A percentile compares a stretch with the other conserved stretches of the same genome.
Evolutionary conservation across 2,329 filamentous ascomycete species (phyloP).

Genomic region (Xylaria sp.): DNA sequence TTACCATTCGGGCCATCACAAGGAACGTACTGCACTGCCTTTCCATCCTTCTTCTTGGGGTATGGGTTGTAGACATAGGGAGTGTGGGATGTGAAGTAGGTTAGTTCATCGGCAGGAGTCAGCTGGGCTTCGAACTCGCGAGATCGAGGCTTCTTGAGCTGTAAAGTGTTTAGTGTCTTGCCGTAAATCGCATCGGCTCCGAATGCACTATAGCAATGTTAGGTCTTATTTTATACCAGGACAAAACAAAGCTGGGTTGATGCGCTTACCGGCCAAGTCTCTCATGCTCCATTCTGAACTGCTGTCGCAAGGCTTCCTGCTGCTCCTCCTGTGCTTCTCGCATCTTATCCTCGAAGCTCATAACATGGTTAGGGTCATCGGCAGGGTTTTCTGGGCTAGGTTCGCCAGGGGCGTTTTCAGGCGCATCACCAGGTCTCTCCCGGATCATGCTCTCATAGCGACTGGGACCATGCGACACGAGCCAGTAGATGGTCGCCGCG

Average conservation of each 20-base stretch:
- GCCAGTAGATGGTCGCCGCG: constrained; percentile 39
- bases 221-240: constrained; percentile 23
- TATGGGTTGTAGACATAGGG: constrained; percentile 64
- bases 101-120: constrained; percentile 30
- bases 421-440: constrained; percentile 1
- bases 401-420: constrained; percentile 5
- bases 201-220: constrained; percentile 34
- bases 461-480: constrained; percentile 37
- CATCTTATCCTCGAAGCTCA: constrained; percentile 29
- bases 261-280: constrained; percentile 33
- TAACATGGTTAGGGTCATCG: constrained; percentile 10
- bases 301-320: constrained; percentile 29
- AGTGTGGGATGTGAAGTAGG: constrained; percentile 40
- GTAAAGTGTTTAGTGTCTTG: constrained; percentile 47
- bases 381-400: background rate
- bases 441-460: constrained; percentile 13
- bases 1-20: constrained; percentile 61
- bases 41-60: constrained; percentile 61
- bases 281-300: constrained; percentile 39
- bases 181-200: constrained; percentile 52
- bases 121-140: constrained; percentile 31
- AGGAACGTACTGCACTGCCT: constrained; percentile 51
- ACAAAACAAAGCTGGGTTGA: background rate
- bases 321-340: constrained; percentile 31
- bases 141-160: constrained; percentile 34